phyloP scores from a whole-genome alignment of 352 stramenopile genomes.

The Phytophthora colocasiae region DNA sequence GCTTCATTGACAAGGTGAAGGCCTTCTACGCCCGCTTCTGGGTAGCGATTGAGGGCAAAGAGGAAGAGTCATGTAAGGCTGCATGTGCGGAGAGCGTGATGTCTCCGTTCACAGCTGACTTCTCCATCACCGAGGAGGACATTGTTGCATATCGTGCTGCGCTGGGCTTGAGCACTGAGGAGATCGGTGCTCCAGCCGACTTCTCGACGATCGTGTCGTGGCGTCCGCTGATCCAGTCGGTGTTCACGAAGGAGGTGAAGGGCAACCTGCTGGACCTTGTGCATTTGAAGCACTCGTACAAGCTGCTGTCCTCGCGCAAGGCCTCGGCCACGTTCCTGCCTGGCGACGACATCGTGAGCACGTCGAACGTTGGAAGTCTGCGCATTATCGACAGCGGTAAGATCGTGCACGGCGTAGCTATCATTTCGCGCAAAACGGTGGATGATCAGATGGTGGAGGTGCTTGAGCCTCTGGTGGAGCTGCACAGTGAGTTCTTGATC shows the following conservation, averaged over 20 bases:
- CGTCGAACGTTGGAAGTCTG: slow-evolving; percentile 72
- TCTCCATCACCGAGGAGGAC: slow-evolving; percentile 63
- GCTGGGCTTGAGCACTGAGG: slow-evolving; percentile 47
- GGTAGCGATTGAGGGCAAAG: slow-evolving; percentile 64
- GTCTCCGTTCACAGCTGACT: slow-evolving; percentile 68
- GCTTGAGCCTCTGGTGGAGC: slow-evolving; percentile 72
- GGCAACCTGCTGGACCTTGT: slow-evolving; percentile 86
- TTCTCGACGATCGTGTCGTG: slow-evolving; percentile 85
- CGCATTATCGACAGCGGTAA: slow-evolving; percentile 84
- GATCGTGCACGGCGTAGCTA: slow-evolving; percentile 73
- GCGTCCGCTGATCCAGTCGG: slow-evolving; percentile 82
- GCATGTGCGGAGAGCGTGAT: slow-evolving; percentile 70
- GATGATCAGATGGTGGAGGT: slow-evolving; percentile 59
- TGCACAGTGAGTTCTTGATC: slow-evolving; percentile 88
- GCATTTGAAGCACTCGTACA: slow-evolving; percentile 88
- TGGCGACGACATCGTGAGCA: slow-evolving; percentile 78
- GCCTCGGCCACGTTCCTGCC: slow-evolving; percentile 51
- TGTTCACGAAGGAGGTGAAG: slow-evolving; percentile 85
- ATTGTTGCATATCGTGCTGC: slow-evolving; percentile 68
- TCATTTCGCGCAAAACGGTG: slow-evolving; percentile 70
- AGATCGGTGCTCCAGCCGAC: slow-evolving; percentile 57
- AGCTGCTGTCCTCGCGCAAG: slow-evolving; percentile 58
- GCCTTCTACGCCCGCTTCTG: slow-evolving; percentile 83
- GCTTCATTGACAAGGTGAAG: slow-evolving; percentile 70
- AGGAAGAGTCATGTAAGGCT: slow-evolving; percentile 61